These are phyloP conservation scores for Guadua angustifolia DNA, from an alignment of 176 grass and related monocot genomes.

Conservation along the genomic window DNA sequence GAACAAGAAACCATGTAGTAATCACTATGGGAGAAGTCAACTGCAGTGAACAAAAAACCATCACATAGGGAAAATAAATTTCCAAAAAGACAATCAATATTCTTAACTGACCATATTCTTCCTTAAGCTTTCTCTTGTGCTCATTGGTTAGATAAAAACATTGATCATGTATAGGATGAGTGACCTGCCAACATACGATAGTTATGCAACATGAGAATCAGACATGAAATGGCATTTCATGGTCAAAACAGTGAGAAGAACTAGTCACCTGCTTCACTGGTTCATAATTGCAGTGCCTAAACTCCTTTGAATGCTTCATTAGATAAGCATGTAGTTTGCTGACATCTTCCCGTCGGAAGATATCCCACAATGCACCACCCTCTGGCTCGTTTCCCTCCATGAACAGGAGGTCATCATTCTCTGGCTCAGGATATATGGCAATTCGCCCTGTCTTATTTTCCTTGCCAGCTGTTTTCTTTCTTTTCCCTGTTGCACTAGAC, in stretches of 20 bases:
- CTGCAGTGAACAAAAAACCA: neutral
- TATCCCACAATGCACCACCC: slow-evolving; percentile 93
- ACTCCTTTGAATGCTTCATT: slow-evolving; percentile 66
- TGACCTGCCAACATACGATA: slow-evolving; percentile 54
- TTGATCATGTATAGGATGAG: slow-evolving; percentile 90
- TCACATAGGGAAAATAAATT: neutral
- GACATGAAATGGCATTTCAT: neutral
- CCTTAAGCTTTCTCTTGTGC: slow-evolving; percentile 85
- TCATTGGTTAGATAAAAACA: slow-evolving; percentile 80
- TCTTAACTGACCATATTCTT: slow-evolving; percentile 72
- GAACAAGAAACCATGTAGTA: neutral
- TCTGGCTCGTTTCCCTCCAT: slow-evolving; percentile 29
- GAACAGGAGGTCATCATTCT: neutral
- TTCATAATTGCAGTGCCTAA: slow-evolving; percentile 61
- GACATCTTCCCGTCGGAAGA: slow-evolving; percentile 80
- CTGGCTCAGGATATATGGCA: neutral
- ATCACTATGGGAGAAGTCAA: neutral
- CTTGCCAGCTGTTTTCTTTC: neutral
- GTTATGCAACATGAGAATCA: neutral
- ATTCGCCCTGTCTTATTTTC: neutral
- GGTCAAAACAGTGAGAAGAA: neutral
- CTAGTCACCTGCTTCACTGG: slow-evolving; percentile 59
- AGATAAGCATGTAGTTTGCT: slow-evolving; percentile 77
- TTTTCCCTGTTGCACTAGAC: neutral
- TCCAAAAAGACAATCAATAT: neutral